Evolutionary conservation across 1,139 yeast species (phyloP).

Genomic region (Taphrina confusa): DNA sequence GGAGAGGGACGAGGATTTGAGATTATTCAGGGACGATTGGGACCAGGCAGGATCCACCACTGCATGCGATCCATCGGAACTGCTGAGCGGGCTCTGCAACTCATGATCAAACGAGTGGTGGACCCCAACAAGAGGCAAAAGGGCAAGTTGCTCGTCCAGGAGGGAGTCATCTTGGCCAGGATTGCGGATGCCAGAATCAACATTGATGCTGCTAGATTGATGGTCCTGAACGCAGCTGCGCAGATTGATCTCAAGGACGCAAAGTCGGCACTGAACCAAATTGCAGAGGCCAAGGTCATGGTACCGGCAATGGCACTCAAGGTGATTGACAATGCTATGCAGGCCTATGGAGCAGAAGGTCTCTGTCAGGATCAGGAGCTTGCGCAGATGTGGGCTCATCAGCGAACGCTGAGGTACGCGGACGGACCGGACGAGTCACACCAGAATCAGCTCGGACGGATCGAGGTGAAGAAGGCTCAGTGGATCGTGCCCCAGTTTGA

Average conservation of each 20-base stretch:
- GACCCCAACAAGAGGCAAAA: conserved; percentile 55
- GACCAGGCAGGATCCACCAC: conserved; percentile 75
- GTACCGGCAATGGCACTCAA: conserved; percentile 61
- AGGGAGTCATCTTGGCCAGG: conserved; percentile 57
- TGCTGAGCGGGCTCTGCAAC: conserved; percentile 62
- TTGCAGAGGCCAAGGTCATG: conserved; percentile 69
- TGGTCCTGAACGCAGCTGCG: conserved; percentile 67
- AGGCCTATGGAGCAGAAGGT: conserved; percentile 71
- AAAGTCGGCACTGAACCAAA: conserved; percentile 60
- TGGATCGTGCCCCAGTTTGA: conserved; percentile 41
- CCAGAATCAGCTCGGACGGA: conserved; percentile 60
- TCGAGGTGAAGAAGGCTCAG: conserved; percentile 50
- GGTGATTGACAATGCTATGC: conserved; percentile 67
- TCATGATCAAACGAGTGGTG: conserved; percentile 59
- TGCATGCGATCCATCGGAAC: conserved; percentile 71
- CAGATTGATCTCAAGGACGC: conserved; percentile 61
- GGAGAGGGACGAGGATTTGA: conserved; percentile 66
- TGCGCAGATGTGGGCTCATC: conserved; percentile 58
- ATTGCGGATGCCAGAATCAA: conserved; percentile 63
- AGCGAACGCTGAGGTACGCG: conserved; percentile 66
- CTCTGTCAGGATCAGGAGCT: conserved; percentile 63
- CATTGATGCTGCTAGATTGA: conserved; percentile 58
- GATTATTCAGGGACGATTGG: conserved; percentile 67
- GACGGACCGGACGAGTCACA: conserved; percentile 81
- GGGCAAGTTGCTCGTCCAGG: conserved; percentile 57